phyloP scores from a whole-genome alignment of 176 grass and related monocot genomes.

The Panicum miliaceum region DNA sequence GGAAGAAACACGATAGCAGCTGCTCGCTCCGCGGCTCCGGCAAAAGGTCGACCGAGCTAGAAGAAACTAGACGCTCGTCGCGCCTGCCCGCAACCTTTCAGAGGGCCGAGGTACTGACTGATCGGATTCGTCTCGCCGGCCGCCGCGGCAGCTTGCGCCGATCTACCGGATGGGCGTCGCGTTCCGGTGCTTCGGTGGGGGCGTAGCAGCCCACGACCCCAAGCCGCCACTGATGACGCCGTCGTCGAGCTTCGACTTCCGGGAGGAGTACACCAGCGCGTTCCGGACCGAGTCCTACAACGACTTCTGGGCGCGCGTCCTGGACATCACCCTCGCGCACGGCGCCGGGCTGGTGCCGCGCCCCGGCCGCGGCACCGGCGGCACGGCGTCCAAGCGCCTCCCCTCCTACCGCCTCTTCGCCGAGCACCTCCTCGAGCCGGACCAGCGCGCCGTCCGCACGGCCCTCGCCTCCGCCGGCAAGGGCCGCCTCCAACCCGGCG shows the following conservation, averaged over 20 bases:
- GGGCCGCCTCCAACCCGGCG: constrained; percentile 34
- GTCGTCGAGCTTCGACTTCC: constrained; percentile 63
- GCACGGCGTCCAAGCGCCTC: constrained; percentile 49
- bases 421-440: constrained; percentile 88
- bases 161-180: constrained; percentile 46
- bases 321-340: constrained; percentile 80
- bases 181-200: constrained; percentile 58
- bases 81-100: background rate
- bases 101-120: background rate
- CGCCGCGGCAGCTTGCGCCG: background rate
- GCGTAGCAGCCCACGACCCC: constrained; percentile 1
- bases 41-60: background rate
- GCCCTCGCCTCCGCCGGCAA: constrained; percentile 51
- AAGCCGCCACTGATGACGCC: constrained; percentile 13
- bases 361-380: background rate
- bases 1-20: constrained; percentile 2
- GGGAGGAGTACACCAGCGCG: constrained; percentile 88
- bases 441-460: constrained; percentile 59
- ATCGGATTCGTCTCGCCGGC: background rate
- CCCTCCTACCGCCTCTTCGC: constrained; percentile 75
- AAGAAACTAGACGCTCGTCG: background rate
- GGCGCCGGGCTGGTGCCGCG: constrained; percentile 64
- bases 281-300: constrained; percentile 95
- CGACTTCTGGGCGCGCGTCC: constrained; percentile 92
- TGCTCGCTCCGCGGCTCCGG: background rate